phyloP scores from a whole-genome alignment of 2,329 filamentous ascomycete species.

The Paecilomyces variotii region DNA sequence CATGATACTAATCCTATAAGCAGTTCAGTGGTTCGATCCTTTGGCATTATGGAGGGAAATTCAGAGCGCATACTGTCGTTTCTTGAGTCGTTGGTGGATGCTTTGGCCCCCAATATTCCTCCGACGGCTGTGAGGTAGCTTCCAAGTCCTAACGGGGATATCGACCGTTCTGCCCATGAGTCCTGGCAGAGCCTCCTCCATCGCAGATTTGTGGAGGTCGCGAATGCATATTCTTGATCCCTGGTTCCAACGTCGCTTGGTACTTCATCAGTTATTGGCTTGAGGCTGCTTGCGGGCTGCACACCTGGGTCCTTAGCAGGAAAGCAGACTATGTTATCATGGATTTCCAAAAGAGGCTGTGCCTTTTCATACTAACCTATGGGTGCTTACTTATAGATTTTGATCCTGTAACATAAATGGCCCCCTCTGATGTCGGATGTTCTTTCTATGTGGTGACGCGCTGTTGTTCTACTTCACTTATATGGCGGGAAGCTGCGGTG shows the following conservation, averaged over 20 bases:
- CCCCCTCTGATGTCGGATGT: background rate
- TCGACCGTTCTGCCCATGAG: background rate
- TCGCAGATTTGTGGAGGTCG: background rate
- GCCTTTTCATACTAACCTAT: background rate
- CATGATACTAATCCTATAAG: background rate
- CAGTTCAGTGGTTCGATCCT: background rate
- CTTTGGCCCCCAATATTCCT: background rate
- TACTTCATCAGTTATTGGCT: background rate
- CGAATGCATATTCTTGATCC: background rate
- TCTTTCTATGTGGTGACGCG: background rate
- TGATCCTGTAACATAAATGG: background rate
- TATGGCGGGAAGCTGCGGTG: background rate
- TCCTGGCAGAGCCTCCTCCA: background rate
- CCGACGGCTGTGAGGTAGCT: background rate
- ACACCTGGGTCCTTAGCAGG: background rate
- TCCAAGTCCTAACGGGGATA: background rate
- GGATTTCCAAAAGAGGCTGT: background rate
- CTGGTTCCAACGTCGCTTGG: background rate
- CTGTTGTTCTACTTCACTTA: background rate
- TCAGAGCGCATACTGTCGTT: no score
- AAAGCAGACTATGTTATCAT: background rate
- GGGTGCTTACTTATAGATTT: background rate
- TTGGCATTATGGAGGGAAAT: background rate
- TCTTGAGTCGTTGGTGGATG: background rate
- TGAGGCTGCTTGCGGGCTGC: background rate